Conservation (phyloP, 2,329 filamentous ascomycete genomes). For the Pyrenochaeta sp. region DNA sequence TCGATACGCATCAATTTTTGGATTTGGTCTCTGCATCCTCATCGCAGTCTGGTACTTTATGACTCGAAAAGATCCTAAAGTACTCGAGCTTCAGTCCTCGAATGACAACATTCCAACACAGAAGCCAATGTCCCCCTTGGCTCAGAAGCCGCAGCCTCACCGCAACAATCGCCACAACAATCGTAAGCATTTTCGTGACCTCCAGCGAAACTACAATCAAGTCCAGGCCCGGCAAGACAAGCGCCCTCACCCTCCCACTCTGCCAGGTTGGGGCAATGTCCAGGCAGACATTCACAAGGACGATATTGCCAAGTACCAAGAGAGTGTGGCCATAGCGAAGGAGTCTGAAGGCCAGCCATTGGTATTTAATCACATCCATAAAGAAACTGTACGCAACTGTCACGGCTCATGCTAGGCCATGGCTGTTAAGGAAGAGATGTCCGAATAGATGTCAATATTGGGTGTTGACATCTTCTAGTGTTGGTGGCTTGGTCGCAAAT, state of each 20-base stretch:
- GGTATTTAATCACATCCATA: slow-evolving; percentile 15
- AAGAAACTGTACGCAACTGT: not conserved
- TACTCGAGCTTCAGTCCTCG: not conserved
- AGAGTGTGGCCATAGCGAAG: not conserved
- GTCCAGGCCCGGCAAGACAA: not conserved
- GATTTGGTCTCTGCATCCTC: not conserved
- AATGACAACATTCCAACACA: not conserved
- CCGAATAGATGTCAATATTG: not conserved
- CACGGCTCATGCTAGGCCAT: slow-evolving; percentile 8
- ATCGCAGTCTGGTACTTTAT: not conserved
- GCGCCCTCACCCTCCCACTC: slow-evolving; percentile 1
- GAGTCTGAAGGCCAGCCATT: slow-evolving; percentile 2
- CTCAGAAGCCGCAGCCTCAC: not conserved
- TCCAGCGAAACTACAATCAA: not conserved
- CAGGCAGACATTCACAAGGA: slow-evolving; percentile 7
- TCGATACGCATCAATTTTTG: not conserved
- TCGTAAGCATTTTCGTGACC: slow-evolving; percentile 2
- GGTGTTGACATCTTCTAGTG: not conserved
- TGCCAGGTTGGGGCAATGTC: slow-evolving; percentile 12
- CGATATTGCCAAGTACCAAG: slow-evolving; percentile 3
- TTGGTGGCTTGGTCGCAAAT: too few relatives aligned
- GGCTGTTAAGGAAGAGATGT: slow-evolving; percentile 5
- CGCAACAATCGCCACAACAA: not conserved
- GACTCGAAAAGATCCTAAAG: not conserved
- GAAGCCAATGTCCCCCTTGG: not conserved